Evolutionary conservation across 2,329 filamentous ascomycete genomes (phyloP).

Genomic region (Penicillium brasilianum): DNA sequence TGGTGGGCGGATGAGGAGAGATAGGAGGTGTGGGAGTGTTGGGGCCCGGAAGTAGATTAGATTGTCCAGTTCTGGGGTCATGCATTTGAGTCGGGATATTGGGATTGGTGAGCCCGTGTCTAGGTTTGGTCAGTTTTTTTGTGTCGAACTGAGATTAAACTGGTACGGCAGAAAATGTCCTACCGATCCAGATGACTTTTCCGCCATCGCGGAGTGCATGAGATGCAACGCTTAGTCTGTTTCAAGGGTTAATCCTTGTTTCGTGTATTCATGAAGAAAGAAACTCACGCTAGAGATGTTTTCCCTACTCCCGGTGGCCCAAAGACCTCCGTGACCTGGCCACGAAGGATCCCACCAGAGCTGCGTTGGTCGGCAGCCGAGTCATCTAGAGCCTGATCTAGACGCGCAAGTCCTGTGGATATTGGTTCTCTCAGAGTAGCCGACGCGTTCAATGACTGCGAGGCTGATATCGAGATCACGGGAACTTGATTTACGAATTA

Average conservation of each 20-base stretch:
- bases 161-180: constrained; percentile 39
- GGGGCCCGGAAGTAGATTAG: constrained; percentile 69
- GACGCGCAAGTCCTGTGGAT: constrained; percentile 53
- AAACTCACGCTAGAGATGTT: constrained; percentile 75
- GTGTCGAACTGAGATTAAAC: not conserved
- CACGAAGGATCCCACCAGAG: constrained; percentile 66
- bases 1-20: constrained; percentile 72
- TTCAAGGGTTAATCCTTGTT: not conserved
- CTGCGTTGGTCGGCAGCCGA: constrained; percentile 12
- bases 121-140: constrained; percentile 26
- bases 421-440: constrained; percentile 29
- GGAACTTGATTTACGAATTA: constrained; percentile 24
- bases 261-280: not conserved
- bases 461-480: constrained; percentile 43
- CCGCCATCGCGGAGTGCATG: constrained; percentile 65
- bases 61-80: constrained; percentile 53
- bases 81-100: constrained; percentile 52
- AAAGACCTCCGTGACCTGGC: constrained; percentile 84
- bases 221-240: constrained; percentile 71
- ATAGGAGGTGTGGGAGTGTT: constrained; percentile 69
- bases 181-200: constrained; percentile 82
- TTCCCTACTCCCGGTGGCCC: constrained; percentile 87
- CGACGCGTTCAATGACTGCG: constrained; percentile 42
- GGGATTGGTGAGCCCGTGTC: constrained; percentile 59
- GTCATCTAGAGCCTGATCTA: constrained; percentile 48